Evolutionary conservation across 768 basidiomycete species (phyloP), one percentile per base, ranked within the genome.

Genomic region (Multifurca ochricompacta): DNA sequence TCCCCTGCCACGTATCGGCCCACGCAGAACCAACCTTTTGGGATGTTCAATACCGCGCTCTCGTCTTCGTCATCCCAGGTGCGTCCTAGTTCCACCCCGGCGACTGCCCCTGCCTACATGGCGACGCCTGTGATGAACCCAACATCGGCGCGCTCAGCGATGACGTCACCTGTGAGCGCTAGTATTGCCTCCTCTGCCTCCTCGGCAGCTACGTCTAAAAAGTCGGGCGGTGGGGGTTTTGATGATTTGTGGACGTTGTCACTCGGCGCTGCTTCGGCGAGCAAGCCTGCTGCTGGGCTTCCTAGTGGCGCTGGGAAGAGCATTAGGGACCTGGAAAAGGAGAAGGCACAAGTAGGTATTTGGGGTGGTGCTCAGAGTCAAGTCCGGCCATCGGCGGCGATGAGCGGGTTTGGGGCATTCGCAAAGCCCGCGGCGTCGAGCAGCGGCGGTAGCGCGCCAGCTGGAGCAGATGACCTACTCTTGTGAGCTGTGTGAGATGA

Each of bases 231-330:
- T 53, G 71, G 77, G 53, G 83, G 82, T 63, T 96, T 95, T 64
- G 93, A 93, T 59, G 93, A 96, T 66, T 67, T 96, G 60, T 96
- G 89, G 88, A 79, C 79, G 19, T 76, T 92, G 76, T 87, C 85
- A 2, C 76, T 94, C 34, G 85, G 85, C 27, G 61, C 71, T 21
- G 18, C 37, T 9, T 39, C 47, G 6, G 51, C 74, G 13, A 62
- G 50, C 31, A 57, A 74, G 35, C 76, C 77, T 44, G 65, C 78
- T 50, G 41, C 36, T 1, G 36, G 35, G 4, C 16, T 16, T 39
- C 36, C 3, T 10, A 36, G 44, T 54, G 3, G n/a, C n/a, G n/a
- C n/a, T n/a, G n/a, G 46, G 35, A 91, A 92, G 75, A 87, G 85
- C 40, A 94, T 95, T 64, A 87, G 87, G 69, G 92, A 91, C 64